A percentile compares a stretch with the other conserved stretches of the same genome.
Conservation (phyloP, 2,329 filamentous ascomycete genomes). For the Clarireedia homoeocarpa region DNA sequence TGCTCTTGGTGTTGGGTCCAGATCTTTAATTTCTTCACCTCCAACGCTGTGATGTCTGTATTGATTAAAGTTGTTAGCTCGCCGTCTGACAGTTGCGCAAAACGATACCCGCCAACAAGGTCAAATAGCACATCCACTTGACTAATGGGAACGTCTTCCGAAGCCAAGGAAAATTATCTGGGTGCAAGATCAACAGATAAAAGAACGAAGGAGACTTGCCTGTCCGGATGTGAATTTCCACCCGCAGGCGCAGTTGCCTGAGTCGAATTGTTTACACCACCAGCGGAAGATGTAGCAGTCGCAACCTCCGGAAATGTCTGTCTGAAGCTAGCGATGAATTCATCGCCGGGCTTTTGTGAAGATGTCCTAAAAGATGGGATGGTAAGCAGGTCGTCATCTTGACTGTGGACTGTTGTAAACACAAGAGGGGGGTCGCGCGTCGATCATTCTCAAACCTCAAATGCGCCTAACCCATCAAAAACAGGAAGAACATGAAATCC, state of each 20-base stretch:
- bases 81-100: neutral
- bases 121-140: too few species aligned
- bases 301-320: constrained; percentile 71
- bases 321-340: constrained; percentile 77
- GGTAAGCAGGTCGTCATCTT: neutral
- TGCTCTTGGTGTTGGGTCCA: constrained; percentile 75
- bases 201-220: constrained; percentile 15
- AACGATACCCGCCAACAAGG: neutral
- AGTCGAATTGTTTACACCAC: constrained; percentile 31
- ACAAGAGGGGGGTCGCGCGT: neutral
- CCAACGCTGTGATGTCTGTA: constrained; percentile 24
- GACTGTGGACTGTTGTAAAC: neutral
- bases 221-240: constrained; percentile 24
- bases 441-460: neutral
- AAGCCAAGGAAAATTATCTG: neutral
- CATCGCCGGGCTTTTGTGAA: constrained; percentile 78
- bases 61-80: neutral
- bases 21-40: constrained; percentile 51
- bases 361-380: constrained; percentile 39
- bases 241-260: constrained; percentile 16
- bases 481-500: neutral
- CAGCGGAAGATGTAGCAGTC: constrained; percentile 39
- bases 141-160: neutral
- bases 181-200: neutral
- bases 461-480: neutral